A percentile compares a stretch with the other conserved stretches of the same genome.
phyloP scores from a whole-genome alignment of 768 basidiomycete genomes.

The Boletus bicolor region DNA sequence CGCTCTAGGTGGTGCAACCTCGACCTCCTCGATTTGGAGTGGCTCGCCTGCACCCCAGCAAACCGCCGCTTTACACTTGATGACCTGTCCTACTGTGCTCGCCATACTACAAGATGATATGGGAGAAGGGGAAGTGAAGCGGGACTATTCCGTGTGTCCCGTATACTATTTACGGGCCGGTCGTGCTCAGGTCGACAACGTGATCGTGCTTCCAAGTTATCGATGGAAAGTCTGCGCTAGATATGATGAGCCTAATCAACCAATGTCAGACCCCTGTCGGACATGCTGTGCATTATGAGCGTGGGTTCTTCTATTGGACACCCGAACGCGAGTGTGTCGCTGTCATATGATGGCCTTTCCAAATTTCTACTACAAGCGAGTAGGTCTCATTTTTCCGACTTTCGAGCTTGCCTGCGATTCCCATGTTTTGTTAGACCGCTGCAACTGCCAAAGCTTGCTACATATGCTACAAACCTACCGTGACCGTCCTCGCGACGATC shows the following conservation, averaged over 20 bases:
- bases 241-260: constrained; percentile 1
- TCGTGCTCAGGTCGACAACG: not conserved
- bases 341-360: constrained; percentile 58
- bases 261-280: not conserved
- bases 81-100: constrained; percentile 65
- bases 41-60: constrained; percentile 92
- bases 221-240: constrained; percentile 7
- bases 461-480: constrained; percentile 76
- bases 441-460: constrained; percentile 78
- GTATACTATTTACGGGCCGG: constrained; percentile 1
- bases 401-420: not conserved
- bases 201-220: constrained; percentile 3
- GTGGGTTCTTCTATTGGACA: no score
- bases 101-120: constrained; percentile 50
- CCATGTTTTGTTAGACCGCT: constrained; percentile 49
- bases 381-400: constrained; percentile 37
- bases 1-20: constrained; percentile 87
- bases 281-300: not conserved
- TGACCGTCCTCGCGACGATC: constrained; percentile 79
- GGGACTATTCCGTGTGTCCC: constrained; percentile 1
- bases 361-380: constrained; percentile 89
- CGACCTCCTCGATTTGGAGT: constrained; percentile 85
- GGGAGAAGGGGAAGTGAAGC: constrained; percentile 15
- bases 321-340: not conserved
- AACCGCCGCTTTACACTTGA: constrained; percentile 90